Evolutionary conservation across 139 green algal species (phyloP), one percentile per base, ranked within the genome.

Genomic region (Yamagishiella unicocca): DNA sequence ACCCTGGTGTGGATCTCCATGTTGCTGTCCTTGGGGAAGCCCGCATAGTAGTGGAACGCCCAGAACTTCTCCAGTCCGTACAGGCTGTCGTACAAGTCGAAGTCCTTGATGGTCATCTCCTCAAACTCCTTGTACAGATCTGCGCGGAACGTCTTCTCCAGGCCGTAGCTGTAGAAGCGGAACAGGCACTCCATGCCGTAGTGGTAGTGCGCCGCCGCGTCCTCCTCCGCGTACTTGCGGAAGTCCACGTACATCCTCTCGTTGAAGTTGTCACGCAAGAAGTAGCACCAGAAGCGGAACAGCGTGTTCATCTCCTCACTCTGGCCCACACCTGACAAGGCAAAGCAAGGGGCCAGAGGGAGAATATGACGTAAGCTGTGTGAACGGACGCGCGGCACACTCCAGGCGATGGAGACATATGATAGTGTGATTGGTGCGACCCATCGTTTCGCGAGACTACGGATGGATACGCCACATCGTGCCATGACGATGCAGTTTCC

Each of bases 161-260:
- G 92, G 40, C 97, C 97, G 83, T 99, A 99, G 58, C 92, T 97
- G 95, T 93, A 99, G 91, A 96, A 98, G 42, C 95, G 93, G 93
- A 99, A 99, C 7, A 99, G 93, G 93, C 98, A 99, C 92, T 99
- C 97, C 87, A 98, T 91, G 82, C 97, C 97, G 88, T 99, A 99
- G 77, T 97, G 93, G 91, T 98, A 97, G 67, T 83, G 71, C 31
- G 88, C 79, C 24, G 81, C 80, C 5, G 91, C 91, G 53, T 93
- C 89, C 80, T 93, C 89, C 86, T 90, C 78, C 54, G 93, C 92
- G 25, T 92, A 92, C 79, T 91, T 93, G 37, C 87, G 90, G 90
- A 98, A 98, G 77, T 97, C 94, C 22, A 91, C 88, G 89, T 99
- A 99, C 96, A 99, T 99, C 62, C 75, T 88, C 64, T 95, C 83